Evolutionary conservation across 1,284 basidiomycete species (phyloP), one percentile per base, ranked within the genome.

Genomic region (Leccinum proliferum): DNA sequence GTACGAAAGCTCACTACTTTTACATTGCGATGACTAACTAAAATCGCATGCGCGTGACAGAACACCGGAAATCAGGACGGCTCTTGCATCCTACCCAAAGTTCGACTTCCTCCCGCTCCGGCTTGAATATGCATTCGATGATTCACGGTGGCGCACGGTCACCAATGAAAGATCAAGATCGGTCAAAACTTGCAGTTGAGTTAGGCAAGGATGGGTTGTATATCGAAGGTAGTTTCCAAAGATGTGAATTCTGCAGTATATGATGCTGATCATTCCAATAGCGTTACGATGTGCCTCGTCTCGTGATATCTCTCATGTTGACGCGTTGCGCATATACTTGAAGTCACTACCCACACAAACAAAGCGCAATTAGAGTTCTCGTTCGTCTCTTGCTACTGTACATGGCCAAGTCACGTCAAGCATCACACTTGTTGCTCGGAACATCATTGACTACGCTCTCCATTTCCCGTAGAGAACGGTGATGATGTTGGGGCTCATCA

Each of bases 371-470:
- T 35, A 80, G 84, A 57, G 85, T 81, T 41, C 80, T 95, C 48
- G 81, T 81, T 58, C 85, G 90, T 21, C 73, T 92, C 15, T 79
- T 96, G 10, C 78, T 95, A n/a, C 76, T 88, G 4, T 78, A 89
- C 65, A 86, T 87, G 1, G 85, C 92, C 1, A 72, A 75, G 21
- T 78, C 82, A 1, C 81, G 81, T 4, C 72, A 75, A 10, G 86
- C 88, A 56, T 90, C 90, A 0, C 92, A 94, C 71, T 77, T 94
- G 9, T 76, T 94, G 5, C 79, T 93, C n/a, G 93, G 92, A 62
- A 90, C 92, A 25, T 90, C 88, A 1, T 79, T 93, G 14, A 94
- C 93, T 0, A 86, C 89, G 0, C 80, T 94, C 15, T 92, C 93
- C 0, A 82, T 94, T 58, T 84, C 86, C 11, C 77, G 25, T 25